Evolutionary conservation across 352 stramenopile genomes (phyloP).

Genomic region (Pythium myriotylum): DNA sequence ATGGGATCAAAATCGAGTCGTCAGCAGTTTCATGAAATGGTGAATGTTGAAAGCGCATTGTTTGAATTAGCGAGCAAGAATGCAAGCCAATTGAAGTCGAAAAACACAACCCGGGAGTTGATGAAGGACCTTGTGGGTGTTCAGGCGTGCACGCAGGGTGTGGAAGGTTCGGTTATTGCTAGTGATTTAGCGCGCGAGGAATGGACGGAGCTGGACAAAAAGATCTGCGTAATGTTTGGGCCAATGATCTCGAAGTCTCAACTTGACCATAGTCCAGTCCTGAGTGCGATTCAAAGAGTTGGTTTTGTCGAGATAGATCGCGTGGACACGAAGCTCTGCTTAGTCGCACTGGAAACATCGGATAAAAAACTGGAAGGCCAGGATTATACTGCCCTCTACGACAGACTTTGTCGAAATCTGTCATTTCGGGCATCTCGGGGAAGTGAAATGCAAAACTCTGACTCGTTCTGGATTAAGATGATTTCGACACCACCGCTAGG

Average conservation of each 20-base stretch:
- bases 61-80: constrained; percentile 38
- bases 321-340: constrained; percentile 8
- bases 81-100: constrained; percentile 50
- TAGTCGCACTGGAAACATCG: constrained; percentile 12
- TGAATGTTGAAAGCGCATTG: constrained; percentile 58
- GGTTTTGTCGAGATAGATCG: constrained; percentile 11
- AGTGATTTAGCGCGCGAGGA: neutral
- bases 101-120: constrained; percentile 40
- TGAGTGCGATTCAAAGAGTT: constrained; percentile 14
- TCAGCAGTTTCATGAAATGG: constrained; percentile 45
- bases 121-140: constrained; percentile 23
- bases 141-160: neutral
- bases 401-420: constrained; percentile 14
- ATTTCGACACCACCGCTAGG: neutral
- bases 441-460: neutral
- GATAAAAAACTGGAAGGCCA: neutral
- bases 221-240: constrained; percentile 20
- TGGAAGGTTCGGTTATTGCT: neutral
- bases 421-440: constrained; percentile 2
- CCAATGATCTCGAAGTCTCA: constrained; percentile 1
- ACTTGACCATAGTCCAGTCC: neutral
- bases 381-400: constrained; percentile 9
- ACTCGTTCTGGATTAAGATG: constrained; percentile 19
- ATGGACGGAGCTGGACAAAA: constrained; percentile 7
- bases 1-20: constrained; percentile 53